These are phyloP conservation scores for Mycena latifolia DNA, from an alignment of 768 basidiomycete species.

Conservation along the genomic window DNA sequence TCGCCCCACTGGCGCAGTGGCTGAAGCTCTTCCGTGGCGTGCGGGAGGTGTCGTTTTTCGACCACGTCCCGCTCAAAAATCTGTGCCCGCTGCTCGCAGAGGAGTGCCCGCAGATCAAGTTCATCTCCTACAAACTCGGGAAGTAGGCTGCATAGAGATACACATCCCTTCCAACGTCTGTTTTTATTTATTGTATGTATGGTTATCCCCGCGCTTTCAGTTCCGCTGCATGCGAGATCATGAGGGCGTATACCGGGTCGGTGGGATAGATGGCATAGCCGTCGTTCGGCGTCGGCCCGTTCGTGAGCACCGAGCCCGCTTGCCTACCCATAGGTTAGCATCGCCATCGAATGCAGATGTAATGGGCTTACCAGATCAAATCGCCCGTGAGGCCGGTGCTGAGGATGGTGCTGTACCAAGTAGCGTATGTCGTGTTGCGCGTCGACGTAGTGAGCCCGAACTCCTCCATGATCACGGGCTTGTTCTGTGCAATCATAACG, in stretches of 20 bases:
- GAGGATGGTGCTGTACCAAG: constrained; percentile 28
- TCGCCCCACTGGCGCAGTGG: not conserved
- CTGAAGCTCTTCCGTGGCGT: not conserved
- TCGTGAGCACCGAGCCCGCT: constrained; percentile 19
- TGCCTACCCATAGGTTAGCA: constrained; percentile 19
- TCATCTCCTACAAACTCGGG: not conserved
- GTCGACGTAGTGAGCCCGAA: constrained; percentile 60
- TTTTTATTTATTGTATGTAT: too few relatives aligned
- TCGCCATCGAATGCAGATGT: not conserved
- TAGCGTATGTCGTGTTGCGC: constrained; percentile 12
- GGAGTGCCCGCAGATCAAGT: constrained; percentile 2
- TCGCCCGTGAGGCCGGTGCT: constrained; percentile 27
- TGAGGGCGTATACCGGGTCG: constrained; percentile 55
- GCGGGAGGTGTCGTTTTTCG: not conserved
- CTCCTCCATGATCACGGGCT: constrained; percentile 64
- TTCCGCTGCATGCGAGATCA: constrained; percentile 56
- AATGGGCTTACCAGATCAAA: constrained; percentile 31
- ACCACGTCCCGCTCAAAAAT: not conserved
- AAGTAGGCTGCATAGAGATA: not conserved
- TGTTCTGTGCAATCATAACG: not conserved
- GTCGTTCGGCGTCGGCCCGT: constrained; percentile 24
- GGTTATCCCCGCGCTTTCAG: constrained; percentile 59
- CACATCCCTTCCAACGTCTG: too few relatives aligned
- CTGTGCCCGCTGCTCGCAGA: not conserved
- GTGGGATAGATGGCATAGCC: constrained; percentile 46